Conservation (phyloP, 768 basidiomycete species). For the Pleurotus platypus region DNA sequence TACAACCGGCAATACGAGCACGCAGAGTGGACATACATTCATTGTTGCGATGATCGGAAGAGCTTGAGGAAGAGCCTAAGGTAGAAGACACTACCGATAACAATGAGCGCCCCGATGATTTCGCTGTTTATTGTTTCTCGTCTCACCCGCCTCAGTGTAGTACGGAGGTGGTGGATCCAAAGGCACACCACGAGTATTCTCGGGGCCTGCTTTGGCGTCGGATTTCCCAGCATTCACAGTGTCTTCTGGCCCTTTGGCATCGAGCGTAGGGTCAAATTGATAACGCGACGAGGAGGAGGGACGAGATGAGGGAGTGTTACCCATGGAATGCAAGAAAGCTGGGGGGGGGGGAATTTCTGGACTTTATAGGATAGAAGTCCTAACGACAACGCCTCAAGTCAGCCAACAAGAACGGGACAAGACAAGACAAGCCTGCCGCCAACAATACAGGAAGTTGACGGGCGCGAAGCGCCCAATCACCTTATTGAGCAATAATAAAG, state of each 20-base stretch:
- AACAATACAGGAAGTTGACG: too few species aligned
- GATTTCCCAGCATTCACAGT: neutral
- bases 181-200: neutral
- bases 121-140: too few species aligned
- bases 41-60: neutral
- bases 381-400: too few species aligned
- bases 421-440: too few species aligned
- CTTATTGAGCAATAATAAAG: too few species aligned
- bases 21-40: neutral
- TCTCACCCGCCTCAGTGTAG: neutral
- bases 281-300: neutral
- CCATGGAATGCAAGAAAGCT: neutral
- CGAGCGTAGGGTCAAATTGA: neutral
- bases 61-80: neutral
- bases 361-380: neutral
- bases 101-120: neutral
- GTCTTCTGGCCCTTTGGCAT: neutral
- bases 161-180: conserved; percentile 1
- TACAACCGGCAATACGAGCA: neutral
- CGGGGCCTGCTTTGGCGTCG: neutral
- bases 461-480: too few species aligned
- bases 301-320: conserved; percentile 2
- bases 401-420: too few species aligned
- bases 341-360: too few species aligned
- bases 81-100: neutral